Evolutionary conservation across 2,329 filamentous ascomycete species (phyloP), one percentile per base, ranked within the genome.

Genomic region (Alternaria sp.): DNA sequence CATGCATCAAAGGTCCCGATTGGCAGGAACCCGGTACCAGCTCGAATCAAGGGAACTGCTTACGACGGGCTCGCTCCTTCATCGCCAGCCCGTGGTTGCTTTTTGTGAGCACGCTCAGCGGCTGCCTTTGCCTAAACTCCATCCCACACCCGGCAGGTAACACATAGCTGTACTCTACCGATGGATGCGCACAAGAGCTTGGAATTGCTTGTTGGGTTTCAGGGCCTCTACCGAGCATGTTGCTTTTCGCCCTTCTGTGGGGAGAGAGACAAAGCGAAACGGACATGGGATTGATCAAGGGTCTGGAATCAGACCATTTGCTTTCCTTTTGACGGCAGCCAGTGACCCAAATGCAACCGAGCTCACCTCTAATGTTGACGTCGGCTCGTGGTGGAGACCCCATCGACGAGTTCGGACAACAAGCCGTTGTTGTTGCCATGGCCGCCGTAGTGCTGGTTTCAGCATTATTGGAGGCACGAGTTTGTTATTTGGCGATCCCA

Each of bases 81-180:
- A 55, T 54, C 54, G 53, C 26, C 50, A 42, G 51, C 28, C 39
- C 39, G 33, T 40, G 33, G n/a, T 44, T 65, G 53, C 54, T 58
- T 58, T 63, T 61, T 61, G 56, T 37, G 31, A 40, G 29, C 42
- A n/a, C 34, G 44, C 21, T 37, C 48, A 40, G 62, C 58, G 55
- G 60, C 64, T 60, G 51, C 33, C 58, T 50, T 66, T 56, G 63
- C 58, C 50, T 64, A 64, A 39, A 60, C 54, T 54, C 29, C 24
- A 50, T 58, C 58, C 50, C 36, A 13, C 53, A 46, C 42, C 49
- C 21, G 41, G 33, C 40, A 37, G 46, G 39, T 46, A 55, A 51
- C 17, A 51, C 23, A 29, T 59, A 17, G 17, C 17, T 17, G 17
- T 17, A 26, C 44, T 33, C 39, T 31, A 26, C 26, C 51, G 17